Percentiles rank a stretch among this genome's conserved stretches.
phyloP scores from a whole-genome alignment of 306 rosid species.

The Lathyrus sativus region DNA sequence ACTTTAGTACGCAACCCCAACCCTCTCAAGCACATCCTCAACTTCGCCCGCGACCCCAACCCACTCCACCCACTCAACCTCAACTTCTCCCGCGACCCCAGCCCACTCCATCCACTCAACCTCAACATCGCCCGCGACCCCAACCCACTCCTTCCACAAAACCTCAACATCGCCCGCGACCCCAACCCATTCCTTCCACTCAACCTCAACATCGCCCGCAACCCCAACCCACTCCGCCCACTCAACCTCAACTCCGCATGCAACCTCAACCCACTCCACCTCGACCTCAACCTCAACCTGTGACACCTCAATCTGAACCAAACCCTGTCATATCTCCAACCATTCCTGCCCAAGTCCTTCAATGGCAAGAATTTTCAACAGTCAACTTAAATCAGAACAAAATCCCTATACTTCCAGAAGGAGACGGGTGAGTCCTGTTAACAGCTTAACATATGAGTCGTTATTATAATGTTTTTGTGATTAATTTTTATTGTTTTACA shows the following conservation, averaged over 20 bases:
- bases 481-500: background rate
- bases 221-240: background rate
- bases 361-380: too few relatives aligned
- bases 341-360: too few relatives aligned
- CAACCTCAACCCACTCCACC: background rate
- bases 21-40: background rate
- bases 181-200: background rate
- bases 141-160: background rate
- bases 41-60: background rate
- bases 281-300: background rate
- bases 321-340: too few relatives aligned
- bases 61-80: background rate
- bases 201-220: background rate
- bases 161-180: background rate
- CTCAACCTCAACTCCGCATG: background rate
- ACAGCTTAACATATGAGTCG: background rate
- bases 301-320: too few relatives aligned
- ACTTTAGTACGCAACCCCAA: background rate
- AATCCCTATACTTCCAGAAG: constrained; percentile 29
- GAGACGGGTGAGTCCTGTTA: constrained; percentile 31
- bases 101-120: background rate
- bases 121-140: background rate
- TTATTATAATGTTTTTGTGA: constrained; percentile 1
- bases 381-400: background rate
- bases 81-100: background rate